Percentiles rank a stretch among this genome's conserved stretches.
Conservation (phyloP, 2,329 filamentous ascomycete genomes). For the Colletotrichum eleusines region DNA sequence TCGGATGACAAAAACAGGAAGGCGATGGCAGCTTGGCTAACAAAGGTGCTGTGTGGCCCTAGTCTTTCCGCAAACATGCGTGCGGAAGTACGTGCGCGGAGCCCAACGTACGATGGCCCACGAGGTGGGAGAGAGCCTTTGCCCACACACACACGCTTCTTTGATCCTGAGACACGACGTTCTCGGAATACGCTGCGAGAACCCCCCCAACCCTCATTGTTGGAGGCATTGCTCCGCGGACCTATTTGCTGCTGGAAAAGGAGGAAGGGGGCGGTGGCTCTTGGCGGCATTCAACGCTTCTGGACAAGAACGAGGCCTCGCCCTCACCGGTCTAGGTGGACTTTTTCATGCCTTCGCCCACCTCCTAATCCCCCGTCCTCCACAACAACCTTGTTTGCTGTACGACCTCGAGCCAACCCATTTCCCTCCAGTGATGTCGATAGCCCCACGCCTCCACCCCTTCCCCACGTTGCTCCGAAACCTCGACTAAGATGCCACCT, state of each 20-base stretch:
- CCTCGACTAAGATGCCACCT: background rate
- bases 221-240: background rate
- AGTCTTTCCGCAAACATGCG: conserved; percentile 15
- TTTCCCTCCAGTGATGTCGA: background rate
- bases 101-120: conserved; percentile 9
- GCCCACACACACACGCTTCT: background rate
- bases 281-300: conserved; percentile 7
- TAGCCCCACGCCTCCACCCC: background rate
- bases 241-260: background rate
- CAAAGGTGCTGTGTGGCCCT: background rate
- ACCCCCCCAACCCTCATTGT: background rate
- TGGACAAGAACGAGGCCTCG: conserved; percentile 2
- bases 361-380: background rate
- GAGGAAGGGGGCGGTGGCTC: background rate
- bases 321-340: conserved; percentile 9
- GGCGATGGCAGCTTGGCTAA: background rate
- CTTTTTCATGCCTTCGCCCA: conserved; percentile 29
- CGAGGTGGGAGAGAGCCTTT: background rate
- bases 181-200: conserved; percentile 12
- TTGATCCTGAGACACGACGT: conserved; percentile 4
- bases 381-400: background rate
- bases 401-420: background rate
- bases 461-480: background rate
- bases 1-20: background rate
- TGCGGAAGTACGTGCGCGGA: background rate